These are phyloP conservation scores for Amanita thiersii DNA, from an alignment of 768 basidiomycete genomes.

Conservation along the genomic window DNA sequence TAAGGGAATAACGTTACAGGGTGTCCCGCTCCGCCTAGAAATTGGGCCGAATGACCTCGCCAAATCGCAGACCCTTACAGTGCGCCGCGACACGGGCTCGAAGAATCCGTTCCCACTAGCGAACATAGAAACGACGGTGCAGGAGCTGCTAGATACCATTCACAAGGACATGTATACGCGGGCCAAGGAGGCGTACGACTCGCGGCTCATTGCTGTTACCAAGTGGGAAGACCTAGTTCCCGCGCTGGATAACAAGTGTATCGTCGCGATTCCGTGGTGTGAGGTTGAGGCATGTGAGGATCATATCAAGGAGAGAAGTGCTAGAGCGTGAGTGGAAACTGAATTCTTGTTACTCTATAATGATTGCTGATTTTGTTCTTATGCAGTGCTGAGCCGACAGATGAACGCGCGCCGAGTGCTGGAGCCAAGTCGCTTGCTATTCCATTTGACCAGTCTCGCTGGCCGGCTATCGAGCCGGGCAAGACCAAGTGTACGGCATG, in stretches of 20 bases:
- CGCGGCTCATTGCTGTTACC: slow-evolving; percentile 62
- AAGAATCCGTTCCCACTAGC: slow-evolving; percentile 37
- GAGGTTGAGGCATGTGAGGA: slow-evolving; percentile 91
- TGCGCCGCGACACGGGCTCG: slow-evolving; percentile 61
- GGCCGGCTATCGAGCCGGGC: slow-evolving; percentile 71
- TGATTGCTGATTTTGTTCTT: slow-evolving; percentile 11
- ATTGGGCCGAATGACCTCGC: slow-evolving; percentile 90
- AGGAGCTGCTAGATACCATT: slow-evolving; percentile 71
- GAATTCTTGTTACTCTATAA: slow-evolving; percentile 11
- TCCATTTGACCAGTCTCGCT: slow-evolving; percentile 87
- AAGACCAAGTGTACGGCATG: slow-evolving; percentile 90
- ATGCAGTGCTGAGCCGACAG: slow-evolving; percentile 72
- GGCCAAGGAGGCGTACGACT: slow-evolving; percentile 68
- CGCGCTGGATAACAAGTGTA: slow-evolving; percentile 78
- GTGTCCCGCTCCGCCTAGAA: slow-evolving; percentile 95
- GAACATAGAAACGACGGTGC: slow-evolving; percentile 39
- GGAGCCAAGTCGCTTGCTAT: slow-evolving; percentile 97
- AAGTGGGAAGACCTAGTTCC: slow-evolving; percentile 94
- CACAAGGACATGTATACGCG: slow-evolving; percentile 82
- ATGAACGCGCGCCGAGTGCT: slow-evolving; percentile 93
- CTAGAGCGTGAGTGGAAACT: slow-evolving; percentile 54
- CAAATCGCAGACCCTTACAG: slow-evolving; percentile 72
- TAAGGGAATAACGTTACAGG: slow-evolving; percentile 34
- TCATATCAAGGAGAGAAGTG: slow-evolving; percentile 94
- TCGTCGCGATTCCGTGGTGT: slow-evolving; percentile 94